phyloP scores from a whole-genome alignment of 441 rosid genomes.

The Mallotus japonicus region DNA sequence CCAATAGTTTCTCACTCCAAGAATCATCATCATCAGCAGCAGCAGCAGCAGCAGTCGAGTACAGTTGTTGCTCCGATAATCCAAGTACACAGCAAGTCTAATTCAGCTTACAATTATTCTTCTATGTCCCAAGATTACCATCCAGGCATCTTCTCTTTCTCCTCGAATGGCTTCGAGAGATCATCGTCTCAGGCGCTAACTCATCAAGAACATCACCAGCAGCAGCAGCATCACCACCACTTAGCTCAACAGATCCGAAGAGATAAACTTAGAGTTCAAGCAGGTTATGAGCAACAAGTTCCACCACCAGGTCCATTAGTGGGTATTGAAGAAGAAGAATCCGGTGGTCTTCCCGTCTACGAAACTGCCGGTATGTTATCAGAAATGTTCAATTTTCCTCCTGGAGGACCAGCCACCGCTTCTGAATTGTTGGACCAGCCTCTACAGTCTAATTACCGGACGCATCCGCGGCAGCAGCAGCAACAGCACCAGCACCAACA shows the following conservation, averaged over 20 bases:
- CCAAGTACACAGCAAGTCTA: slow-evolving; percentile 19
- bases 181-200: slow-evolving; percentile 37
- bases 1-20: slow-evolving; percentile 34
- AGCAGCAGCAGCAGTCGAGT: not conserved
- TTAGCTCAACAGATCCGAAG: slow-evolving; percentile 57
- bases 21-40: slow-evolving; percentile 15
- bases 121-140: slow-evolving; percentile 91
- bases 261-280: slow-evolving; percentile 51
- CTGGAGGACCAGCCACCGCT: slow-evolving; percentile 38
- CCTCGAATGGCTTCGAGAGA: slow-evolving; percentile 79
- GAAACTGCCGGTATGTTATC: slow-evolving; percentile 86
- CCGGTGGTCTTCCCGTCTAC: slow-evolving; percentile 57
- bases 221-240: slow-evolving; percentile 41
- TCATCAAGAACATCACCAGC: slow-evolving; percentile 34
- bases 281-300: slow-evolving; percentile 37
- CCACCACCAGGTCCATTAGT: slow-evolving; percentile 41
- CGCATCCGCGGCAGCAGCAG: slow-evolving; percentile 17
- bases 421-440: slow-evolving; percentile 53
- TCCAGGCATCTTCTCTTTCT: slow-evolving; percentile 61
- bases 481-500: not conserved
- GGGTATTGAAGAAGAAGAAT: slow-evolving; percentile 54
- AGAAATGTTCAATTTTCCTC: slow-evolving; percentile 83
- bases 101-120: slow-evolving; percentile 19
- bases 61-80: slow-evolving; percentile 1
- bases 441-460: slow-evolving; percentile 41